A percentile compares a stretch with the other conserved stretches of the same genome.
Conservation (phyloP, 768 basidiomycete genomes). For the Kwoniella sp. region DNA sequence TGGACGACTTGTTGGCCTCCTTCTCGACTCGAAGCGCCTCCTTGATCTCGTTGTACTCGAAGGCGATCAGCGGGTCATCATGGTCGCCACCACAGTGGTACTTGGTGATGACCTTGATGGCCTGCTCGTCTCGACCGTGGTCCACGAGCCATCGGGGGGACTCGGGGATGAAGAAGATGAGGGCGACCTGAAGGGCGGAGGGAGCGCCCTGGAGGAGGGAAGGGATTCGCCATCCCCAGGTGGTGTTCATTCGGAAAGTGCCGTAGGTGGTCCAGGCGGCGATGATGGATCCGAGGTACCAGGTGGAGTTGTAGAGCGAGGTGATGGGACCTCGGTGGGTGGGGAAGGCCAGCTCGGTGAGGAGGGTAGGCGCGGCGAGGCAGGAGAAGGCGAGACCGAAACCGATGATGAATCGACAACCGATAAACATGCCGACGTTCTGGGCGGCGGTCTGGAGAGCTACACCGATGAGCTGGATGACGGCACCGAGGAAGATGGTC, state of each 20-base stretch:
- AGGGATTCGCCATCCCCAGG: conserved; percentile 61
- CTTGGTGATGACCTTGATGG: conserved; percentile 20
- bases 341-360: conserved; percentile 82
- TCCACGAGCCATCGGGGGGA: conserved; percentile 55
- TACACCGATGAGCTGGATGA: conserved; percentile 64
- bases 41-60: conserved; percentile 55
- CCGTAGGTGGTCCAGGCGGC: conserved; percentile 42
- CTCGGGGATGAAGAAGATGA: conserved; percentile 61
- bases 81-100: conserved; percentile 39
- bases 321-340: conserved; percentile 74
- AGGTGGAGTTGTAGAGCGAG: conserved; percentile 57
- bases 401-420: conserved; percentile 58
- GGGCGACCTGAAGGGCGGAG: conserved; percentile 33
- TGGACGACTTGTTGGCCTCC: conserved; percentile 19
- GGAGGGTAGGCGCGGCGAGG: conserved; percentile 73
- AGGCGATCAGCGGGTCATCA: conserved; percentile 33
- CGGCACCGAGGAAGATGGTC: conserved; percentile 53
- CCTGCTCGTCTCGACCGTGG: conserved; percentile 53
- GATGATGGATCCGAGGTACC: conserved; percentile 68
- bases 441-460: conserved; percentile 56
- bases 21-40: conserved; percentile 34
- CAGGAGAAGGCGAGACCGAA: conserved; percentile 58
- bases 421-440: conserved; percentile 53
- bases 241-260: conserved; percentile 36
- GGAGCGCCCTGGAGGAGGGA: conserved; percentile 42